Conservation (phyloP, 768 basidiomycete species). For the Trametes cinnabarina region DNA sequence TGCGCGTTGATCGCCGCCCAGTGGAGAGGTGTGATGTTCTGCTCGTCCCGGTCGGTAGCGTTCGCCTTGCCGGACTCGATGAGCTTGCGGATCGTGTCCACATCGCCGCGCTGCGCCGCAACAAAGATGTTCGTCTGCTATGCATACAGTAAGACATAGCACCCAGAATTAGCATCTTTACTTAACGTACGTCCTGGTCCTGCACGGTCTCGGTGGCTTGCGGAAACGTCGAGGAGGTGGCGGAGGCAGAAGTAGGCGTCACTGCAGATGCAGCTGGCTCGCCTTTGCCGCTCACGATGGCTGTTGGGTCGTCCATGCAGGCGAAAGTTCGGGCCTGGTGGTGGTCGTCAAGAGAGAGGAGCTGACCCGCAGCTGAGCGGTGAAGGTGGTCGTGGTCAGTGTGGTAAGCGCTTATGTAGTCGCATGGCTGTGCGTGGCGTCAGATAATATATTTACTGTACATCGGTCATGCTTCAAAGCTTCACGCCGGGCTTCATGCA, state of each 20-base stretch:
- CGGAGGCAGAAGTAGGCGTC: constrained; percentile 36
- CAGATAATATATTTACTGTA: too few species aligned
- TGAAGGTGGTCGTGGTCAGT: constrained; percentile 17
- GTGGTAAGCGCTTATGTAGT: neutral
- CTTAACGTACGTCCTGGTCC: constrained; percentile 40
- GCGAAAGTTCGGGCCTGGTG: neutral
- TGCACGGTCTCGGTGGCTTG: constrained; percentile 39
- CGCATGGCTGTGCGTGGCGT: neutral
- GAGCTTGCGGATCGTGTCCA: constrained; percentile 58
- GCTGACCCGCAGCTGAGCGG: constrained; percentile 15
- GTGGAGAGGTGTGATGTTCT: constrained; percentile 93
- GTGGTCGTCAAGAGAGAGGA: constrained; percentile 3
- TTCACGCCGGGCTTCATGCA: too few species aligned
- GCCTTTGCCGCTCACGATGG: constrained; percentile 45
- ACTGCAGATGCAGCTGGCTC: constrained; percentile 49
- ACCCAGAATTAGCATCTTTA: constrained; percentile 5
- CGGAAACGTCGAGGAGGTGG: constrained; percentile 46
- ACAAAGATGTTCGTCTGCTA: constrained; percentile 67
- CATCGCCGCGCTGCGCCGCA: constrained; percentile 86
- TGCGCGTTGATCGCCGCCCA: constrained; percentile 99
- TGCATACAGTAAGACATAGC: neutral
- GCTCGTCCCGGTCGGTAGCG: constrained; percentile 78
- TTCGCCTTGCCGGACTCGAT: constrained; percentile 68
- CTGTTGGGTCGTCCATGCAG: constrained; percentile 29
- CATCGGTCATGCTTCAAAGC: too few species aligned